phyloP scores from a whole-genome alignment of 2,329 filamentous ascomycete genomes.

The Penicillium thymicola region DNA sequence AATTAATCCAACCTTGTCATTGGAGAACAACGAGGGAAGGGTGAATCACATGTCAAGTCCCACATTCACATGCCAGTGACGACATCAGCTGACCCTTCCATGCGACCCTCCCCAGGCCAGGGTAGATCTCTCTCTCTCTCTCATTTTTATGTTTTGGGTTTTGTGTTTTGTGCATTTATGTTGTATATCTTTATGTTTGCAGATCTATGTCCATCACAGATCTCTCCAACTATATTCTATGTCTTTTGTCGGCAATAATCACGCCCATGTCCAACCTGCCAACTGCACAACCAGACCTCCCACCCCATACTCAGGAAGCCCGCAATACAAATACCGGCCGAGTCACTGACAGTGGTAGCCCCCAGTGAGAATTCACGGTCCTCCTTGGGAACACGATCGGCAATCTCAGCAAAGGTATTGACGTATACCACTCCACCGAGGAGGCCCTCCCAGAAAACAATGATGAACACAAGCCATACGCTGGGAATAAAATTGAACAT shows the following conservation, averaged over 20 bases:
- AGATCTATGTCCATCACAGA: neutral
- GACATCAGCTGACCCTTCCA: slow-evolving; percentile 1
- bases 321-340: slow-evolving; percentile 82
- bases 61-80: slow-evolving; percentile 7
- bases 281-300: slow-evolving; percentile 77
- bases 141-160: neutral
- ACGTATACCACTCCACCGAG: slow-evolving; percentile 92
- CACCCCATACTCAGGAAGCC: slow-evolving; percentile 78
- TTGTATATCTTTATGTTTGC: neutral
- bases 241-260: slow-evolving; percentile 61
- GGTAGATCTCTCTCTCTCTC: neutral
- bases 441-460: slow-evolving; percentile 93
- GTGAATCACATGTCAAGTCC: slow-evolving; percentile 7
- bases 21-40: neutral
- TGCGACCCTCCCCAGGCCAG: neutral
- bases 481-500: slow-evolving; percentile 77
- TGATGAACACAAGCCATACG: slow-evolving; percentile 77
- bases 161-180: neutral
- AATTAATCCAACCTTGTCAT: neutral
- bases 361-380: slow-evolving; percentile 90
- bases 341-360: slow-evolving; percentile 89
- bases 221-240: neutral
- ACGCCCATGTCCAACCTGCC: slow-evolving; percentile 77
- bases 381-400: slow-evolving; percentile 70
- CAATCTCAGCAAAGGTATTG: slow-evolving; percentile 92